These are phyloP conservation scores for Penicillium antarcticum DNA, from an alignment of 495 filamentous ascomycete genomes.

Conservation along the genomic window DNA sequence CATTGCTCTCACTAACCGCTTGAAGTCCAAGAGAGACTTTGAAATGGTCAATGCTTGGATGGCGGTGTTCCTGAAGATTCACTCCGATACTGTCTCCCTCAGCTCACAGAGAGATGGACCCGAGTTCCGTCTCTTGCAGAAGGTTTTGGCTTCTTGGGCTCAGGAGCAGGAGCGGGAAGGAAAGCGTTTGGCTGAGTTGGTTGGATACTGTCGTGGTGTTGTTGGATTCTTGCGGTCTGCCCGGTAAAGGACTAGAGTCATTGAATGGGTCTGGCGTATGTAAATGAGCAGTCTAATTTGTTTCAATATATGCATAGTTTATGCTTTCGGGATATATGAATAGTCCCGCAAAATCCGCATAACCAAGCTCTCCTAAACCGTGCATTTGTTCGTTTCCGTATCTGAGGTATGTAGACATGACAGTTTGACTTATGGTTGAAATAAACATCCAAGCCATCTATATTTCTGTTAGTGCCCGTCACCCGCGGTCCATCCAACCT, in stretches of 20 bases:
- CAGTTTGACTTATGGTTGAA: too few species aligned
- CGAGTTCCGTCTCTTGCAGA: slow-evolving; percentile 39
- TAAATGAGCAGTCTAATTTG: background rate
- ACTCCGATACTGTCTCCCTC: slow-evolving; percentile 55
- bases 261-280: background rate
- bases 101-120: slow-evolving; percentile 42
- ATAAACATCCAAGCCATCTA: too few species aligned
- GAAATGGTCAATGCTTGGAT: slow-evolving; percentile 97
- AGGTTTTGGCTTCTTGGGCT: slow-evolving; percentile 61
- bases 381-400: too few species aligned
- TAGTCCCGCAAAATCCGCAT: too few species aligned
- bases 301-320: background rate
- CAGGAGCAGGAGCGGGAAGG: slow-evolving; percentile 63
- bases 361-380: too few species aligned
- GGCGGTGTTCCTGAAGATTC: slow-evolving; percentile 80
- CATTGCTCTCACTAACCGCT: slow-evolving; percentile 62
- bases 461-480: too few species aligned
- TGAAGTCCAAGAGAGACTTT: slow-evolving; percentile 71
- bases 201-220: slow-evolving; percentile 85
- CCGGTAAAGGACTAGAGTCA: slow-evolving; percentile 16
- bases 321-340: background rate
- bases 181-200: slow-evolving; percentile 66
- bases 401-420: too few species aligned
- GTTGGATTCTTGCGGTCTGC: slow-evolving; percentile 80
- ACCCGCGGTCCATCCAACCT: background rate